These are phyloP conservation scores for Kwoniella dendrophila DNA, from an alignment of 768 basidiomycete genomes.

Conservation along the genomic window DNA sequence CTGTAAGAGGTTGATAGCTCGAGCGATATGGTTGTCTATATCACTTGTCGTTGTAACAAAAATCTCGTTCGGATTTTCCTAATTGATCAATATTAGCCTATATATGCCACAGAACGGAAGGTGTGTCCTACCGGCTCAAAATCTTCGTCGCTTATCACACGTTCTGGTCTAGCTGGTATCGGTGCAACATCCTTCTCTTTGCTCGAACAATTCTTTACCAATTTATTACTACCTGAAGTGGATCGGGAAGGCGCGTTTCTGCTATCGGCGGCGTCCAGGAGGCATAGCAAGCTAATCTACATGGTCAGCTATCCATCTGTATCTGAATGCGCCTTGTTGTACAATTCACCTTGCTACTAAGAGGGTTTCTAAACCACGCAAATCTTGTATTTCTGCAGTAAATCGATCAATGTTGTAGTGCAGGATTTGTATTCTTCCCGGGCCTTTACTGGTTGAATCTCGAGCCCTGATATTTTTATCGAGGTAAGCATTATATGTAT, in stretches of 20 bases:
- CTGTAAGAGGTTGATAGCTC: constrained; percentile 41
- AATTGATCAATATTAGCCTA: neutral
- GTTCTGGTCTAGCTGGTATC: constrained; percentile 16
- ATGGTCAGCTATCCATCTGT: neutral
- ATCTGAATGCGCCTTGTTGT: neutral
- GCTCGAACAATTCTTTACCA: neutral
- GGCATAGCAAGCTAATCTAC: constrained; percentile 29
- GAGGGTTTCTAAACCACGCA: constrained; percentile 45
- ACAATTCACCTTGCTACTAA: constrained; percentile 36
- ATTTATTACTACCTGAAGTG: constrained; percentile 6
- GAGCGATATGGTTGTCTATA: constrained; percentile 40
- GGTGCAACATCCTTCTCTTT: constrained; percentile 5
- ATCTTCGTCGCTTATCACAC: constrained; percentile 44
- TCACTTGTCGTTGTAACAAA: constrained; percentile 37
- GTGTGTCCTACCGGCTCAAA: constrained; percentile 40
- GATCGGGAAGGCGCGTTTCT: constrained; percentile 14
- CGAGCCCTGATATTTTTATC: too few relatives aligned
- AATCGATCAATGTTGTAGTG: constrained; percentile 55
- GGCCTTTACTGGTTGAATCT: constrained; percentile 40
- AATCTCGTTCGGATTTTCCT: constrained; percentile 52
- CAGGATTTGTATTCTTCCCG: constrained; percentile 50
- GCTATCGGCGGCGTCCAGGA: constrained; percentile 48
- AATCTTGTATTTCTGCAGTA: constrained; percentile 50
- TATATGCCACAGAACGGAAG: neutral
- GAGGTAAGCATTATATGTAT: too few relatives aligned